A percentile compares a stretch with the other conserved stretches of the same genome.
phyloP scores from a whole-genome alignment of 495 filamentous ascomycete species.

The Ramalina peruviana region DNA sequence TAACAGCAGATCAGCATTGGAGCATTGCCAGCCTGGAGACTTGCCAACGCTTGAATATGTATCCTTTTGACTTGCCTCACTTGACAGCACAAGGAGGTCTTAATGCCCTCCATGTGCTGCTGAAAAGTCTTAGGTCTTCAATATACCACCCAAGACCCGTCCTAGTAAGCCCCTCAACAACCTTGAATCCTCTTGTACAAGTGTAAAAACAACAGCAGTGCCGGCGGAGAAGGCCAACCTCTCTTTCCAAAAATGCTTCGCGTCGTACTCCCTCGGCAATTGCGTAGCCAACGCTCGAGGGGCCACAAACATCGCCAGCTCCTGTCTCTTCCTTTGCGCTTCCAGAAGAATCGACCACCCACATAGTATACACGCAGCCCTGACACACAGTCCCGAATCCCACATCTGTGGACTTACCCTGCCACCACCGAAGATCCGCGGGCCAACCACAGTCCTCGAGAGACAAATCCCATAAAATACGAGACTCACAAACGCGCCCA shows the following conservation, averaged over 20 bases:
- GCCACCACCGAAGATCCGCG: conserved; percentile 43
- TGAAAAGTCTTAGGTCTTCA: background rate
- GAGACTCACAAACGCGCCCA: conserved; percentile 65
- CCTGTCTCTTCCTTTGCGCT: conserved; percentile 50
- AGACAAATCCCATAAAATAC: conserved; percentile 89
- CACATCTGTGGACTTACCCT: conserved; percentile 41
- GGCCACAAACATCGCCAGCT: conserved; percentile 74
- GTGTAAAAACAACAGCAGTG: conserved; percentile 62
- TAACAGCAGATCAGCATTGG: background rate
- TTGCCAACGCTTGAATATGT: background rate
- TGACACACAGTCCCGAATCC: conserved; percentile 62
- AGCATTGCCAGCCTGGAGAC: background rate
- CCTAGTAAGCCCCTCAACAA: conserved; percentile 67
- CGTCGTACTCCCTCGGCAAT: conserved; percentile 59
- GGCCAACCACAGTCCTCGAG: conserved; percentile 65
- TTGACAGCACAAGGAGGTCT: too few relatives aligned
- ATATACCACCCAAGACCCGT: conserved; percentile 5
- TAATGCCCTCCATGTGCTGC: too few relatives aligned
- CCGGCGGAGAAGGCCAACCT: conserved; percentile 58
- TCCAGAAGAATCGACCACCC: conserved; percentile 79
- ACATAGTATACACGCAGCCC: conserved; percentile 61
- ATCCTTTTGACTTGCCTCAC: background rate
- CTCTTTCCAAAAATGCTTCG: conserved; percentile 62
- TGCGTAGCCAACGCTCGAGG: conserved; percentile 68
- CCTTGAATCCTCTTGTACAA: conserved; percentile 45